phyloP scores from a whole-genome alignment of 1,284 basidiomycete species.

The Butyriboletus appendiculatus region DNA sequence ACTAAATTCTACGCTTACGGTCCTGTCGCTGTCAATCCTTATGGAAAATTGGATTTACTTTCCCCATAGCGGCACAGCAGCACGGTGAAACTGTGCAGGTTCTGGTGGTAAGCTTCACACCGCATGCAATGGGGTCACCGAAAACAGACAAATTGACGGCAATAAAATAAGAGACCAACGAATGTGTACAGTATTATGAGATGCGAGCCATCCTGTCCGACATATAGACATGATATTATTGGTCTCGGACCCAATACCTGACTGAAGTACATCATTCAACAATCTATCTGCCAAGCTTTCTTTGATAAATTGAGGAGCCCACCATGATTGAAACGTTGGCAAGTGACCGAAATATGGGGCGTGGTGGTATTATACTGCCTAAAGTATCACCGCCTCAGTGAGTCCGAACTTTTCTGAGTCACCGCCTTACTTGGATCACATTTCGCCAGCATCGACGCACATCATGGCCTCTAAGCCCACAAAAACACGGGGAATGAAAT shows the following conservation, averaged over 20 bases:
- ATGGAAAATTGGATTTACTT: background rate
- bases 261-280: background rate
- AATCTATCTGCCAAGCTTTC: background rate
- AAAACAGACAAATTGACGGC: background rate
- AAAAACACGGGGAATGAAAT: background rate
- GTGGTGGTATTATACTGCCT: background rate
- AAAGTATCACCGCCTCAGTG: background rate
- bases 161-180: background rate
- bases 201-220: background rate
- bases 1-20: background rate
- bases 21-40: background rate
- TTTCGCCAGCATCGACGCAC: background rate
- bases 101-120: background rate
- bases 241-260: background rate
- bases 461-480: background rate
- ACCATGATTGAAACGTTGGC: too few relatives aligned
- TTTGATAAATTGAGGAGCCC: background rate
- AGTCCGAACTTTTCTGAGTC: background rate
- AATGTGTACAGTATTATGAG: background rate
- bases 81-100: background rate
- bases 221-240: background rate
- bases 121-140: background rate
- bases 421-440: background rate
- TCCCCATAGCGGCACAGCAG: background rate
- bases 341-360: background rate